A percentile compares a stretch with the other conserved stretches of the same genome.
Evolutionary conservation across 345 rosid genomes (phyloP).

Genomic region (Raphanus raphanistrum): DNA sequence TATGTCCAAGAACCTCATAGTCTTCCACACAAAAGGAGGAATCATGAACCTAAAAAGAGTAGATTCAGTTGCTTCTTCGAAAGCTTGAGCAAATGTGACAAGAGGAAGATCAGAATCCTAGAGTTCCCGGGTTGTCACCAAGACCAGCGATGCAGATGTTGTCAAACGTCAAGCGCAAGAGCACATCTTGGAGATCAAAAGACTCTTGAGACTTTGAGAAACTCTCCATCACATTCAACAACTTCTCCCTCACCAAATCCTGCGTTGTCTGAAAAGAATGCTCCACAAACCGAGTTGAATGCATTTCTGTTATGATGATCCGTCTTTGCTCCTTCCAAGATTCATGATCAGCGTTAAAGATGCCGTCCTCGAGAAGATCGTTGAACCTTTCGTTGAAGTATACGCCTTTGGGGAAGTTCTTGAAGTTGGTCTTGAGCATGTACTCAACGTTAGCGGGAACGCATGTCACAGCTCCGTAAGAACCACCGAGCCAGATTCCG

Average conservation of each 20-base stretch:
- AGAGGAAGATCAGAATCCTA: slow-evolving; percentile 41
- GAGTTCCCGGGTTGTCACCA: slow-evolving; percentile 65
- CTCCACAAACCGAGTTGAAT: slow-evolving; percentile 43
- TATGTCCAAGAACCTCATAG: slow-evolving; percentile 46
- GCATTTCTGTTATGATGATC: slow-evolving; percentile 53
- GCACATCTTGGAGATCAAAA: slow-evolving; percentile 66
- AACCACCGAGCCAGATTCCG: slow-evolving; percentile 60
- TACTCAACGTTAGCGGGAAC: slow-evolving; percentile 64
- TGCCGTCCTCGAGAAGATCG: slow-evolving; percentile 74
- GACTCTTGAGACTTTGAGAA: slow-evolving; percentile 23
- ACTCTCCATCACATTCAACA: slow-evolving; percentile 54
- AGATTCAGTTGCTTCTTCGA: slow-evolving; percentile 57
- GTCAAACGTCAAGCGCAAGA: slow-evolving; percentile 63
- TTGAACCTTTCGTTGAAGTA: slow-evolving; percentile 52
- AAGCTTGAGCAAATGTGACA: slow-evolving; percentile 48
- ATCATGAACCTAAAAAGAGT: slow-evolving; percentile 54
- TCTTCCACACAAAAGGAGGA: slow-evolving; percentile 57
- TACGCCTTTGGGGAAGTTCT: slow-evolving; percentile 69
- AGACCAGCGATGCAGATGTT: slow-evolving; percentile 65
- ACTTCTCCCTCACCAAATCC: slow-evolving; percentile 52
- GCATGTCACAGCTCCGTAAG: slow-evolving; percentile 53
- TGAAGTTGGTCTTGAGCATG: slow-evolving; percentile 62
- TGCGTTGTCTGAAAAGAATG: slow-evolving; percentile 44
- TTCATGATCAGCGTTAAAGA: slow-evolving; percentile 65
- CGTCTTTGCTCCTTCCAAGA: slow-evolving; percentile 62